Evolutionary conservation across 2,329 filamentous ascomycete species (phyloP), one percentile per base, ranked within the genome.

Genomic region (Apiospora marii): DNA sequence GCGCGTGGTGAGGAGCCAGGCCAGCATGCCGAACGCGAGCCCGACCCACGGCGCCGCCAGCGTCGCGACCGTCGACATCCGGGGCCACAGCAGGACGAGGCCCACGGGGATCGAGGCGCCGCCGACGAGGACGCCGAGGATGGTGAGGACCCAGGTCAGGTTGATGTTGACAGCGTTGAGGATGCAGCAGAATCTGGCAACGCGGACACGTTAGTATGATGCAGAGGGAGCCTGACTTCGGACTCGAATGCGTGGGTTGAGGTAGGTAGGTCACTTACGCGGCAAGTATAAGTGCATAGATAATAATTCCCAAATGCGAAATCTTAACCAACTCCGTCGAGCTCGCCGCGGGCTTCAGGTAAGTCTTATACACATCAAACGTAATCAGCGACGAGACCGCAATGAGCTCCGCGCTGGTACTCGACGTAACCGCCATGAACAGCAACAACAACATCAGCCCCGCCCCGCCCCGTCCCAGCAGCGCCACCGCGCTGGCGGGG

Each of bases 401-500:
- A 22, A 87, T 85, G 6, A 86, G 80, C 72, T 87, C 84, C 0
- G 85, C 83, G 2, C 74, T 83, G 64, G 85, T 85, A 0, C 82
- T 82, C 5, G 79, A 81, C 0, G 85, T 86, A 7, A 85, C 83
- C 5, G 84, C 84, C 85, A 86, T 86, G 79, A 87, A 87, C 0
- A 86, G 80, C 22, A 85, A 79, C 5, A 86, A 75, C 16, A 84
- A 77, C 75, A 83, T 75, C 14, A 81, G 75, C 1, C 77, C 80
- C 0, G 81, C 80, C 1, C 82, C 82, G n/a, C 80, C 80, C 48
- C 75, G 79, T 0, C 82, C 81, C 1, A 84, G 76, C 7, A 85
- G 75, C 0, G 83, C 80, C 51, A 81, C 78, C 13, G 81, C 80
- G 12, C 75, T 76, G 4, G 80, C 80, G 1, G 81, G 81, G 0